phyloP scores from a whole-genome alignment of 2,329 filamentous ascomycete genomes.

The Pestalotiopsis sp. region DNA sequence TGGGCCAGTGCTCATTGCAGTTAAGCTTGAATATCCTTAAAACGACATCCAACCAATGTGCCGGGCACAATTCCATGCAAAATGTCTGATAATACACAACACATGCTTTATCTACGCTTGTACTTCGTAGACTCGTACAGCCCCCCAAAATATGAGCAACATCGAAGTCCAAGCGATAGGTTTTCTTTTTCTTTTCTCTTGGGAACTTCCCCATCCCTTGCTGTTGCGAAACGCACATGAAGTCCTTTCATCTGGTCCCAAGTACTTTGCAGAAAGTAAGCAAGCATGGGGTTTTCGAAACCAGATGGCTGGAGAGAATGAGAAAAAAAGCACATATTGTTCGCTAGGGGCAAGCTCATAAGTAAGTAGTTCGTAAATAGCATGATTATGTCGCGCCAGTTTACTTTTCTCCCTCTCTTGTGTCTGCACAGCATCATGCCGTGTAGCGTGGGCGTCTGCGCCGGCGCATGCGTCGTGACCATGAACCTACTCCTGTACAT shows the following conservation, averaged over 20 bases:
- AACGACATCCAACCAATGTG: background rate
- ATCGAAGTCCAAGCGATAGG: background rate
- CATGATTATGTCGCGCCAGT: background rate
- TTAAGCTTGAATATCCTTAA: background rate
- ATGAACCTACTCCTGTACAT: background rate
- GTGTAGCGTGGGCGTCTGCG: background rate
- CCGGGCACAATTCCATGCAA: background rate
- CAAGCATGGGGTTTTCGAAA: background rate
- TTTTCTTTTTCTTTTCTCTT: background rate
- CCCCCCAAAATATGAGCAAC: background rate
- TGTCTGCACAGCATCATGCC: background rate
- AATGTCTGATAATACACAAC: too few relatives aligned
- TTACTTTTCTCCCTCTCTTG: background rate
- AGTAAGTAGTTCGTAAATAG: background rate
- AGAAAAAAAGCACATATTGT: background rate
- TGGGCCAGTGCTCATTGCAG: background rate
- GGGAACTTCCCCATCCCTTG: background rate
- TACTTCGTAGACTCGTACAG: background rate
- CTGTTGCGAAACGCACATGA: background rate
- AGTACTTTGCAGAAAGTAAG: background rate
- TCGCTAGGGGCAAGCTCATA: background rate
- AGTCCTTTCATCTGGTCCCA: background rate
- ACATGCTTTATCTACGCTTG: too few relatives aligned
- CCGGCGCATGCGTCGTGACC: background rate
- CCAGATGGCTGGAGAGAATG: background rate